Conservation (phyloP, 768 basidiomycete species). For the Cystobasidium ongulense region DNA sequence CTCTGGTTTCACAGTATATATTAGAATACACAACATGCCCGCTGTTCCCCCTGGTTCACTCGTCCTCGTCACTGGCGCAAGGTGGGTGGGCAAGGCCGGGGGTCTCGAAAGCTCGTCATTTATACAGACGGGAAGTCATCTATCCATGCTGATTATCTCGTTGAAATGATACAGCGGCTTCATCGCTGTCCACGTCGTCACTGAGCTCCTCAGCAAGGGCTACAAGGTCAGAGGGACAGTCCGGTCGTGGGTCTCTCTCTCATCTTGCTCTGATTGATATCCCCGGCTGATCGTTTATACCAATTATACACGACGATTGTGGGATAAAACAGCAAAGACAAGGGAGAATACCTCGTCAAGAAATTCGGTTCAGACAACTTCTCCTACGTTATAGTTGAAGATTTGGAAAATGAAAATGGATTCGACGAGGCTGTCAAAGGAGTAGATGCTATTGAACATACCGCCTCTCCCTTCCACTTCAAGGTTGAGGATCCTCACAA, state of each 20-base stretch:
- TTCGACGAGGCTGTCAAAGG: conserved; percentile 72
- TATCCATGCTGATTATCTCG: not conserved
- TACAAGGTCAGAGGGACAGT: conserved; percentile 26
- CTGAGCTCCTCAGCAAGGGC: conserved; percentile 12
- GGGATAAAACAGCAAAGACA: not conserved
- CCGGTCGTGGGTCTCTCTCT: not conserved
- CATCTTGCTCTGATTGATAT: not conserved
- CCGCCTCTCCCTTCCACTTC: conserved; percentile 56
- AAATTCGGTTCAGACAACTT: conserved; percentile 1
- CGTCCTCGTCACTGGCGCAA: not conserved
- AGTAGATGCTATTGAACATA: conserved; percentile 63
- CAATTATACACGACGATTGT: not conserved
- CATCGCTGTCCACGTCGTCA: conserved; percentile 15
- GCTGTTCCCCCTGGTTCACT: not conserved
- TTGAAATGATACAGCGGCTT: not conserved
- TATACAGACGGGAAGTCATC: too few relatives aligned
- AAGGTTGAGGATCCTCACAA: conserved; percentile 41
- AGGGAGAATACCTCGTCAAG: not conserved
- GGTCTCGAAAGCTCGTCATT: not conserved
- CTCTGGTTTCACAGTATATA: not conserved
- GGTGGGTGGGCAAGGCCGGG: not conserved
- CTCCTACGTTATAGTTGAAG: conserved; percentile 52
- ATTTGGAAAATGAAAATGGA: conserved; percentile 56
- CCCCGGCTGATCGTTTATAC: not conserved
- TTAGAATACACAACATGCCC: not conserved